Evolutionary conservation across 306 rosid species (phyloP).

Genomic region (Phaseolus lunatus): DNA sequence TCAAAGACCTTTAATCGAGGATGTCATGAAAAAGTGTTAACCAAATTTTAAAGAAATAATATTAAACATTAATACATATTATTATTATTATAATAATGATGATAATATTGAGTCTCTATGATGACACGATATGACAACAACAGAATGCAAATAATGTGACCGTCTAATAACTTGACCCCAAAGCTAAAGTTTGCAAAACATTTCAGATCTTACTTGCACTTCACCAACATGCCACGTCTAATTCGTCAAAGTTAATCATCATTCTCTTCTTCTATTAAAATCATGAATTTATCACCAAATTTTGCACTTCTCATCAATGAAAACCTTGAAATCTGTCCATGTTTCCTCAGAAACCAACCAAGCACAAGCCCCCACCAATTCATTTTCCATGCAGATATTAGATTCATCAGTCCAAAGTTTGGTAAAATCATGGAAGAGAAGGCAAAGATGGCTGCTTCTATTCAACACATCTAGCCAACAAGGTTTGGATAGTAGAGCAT

Average conservation of each 20-base stretch:
- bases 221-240: conserved; percentile 41
- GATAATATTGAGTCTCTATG: neutral
- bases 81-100: no score
- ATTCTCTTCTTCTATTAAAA: neutral
- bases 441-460: conserved; percentile 56
- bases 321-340: conserved; percentile 38
- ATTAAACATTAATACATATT: no score
- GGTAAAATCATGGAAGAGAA: conserved; percentile 59
- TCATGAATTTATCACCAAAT: conserved; percentile 23
- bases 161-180: conserved; percentile 57
- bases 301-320: conserved; percentile 47
- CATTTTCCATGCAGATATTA: conserved; percentile 48
- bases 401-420: conserved; percentile 56
- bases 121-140: conserved; percentile 30
- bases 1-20: neutral
- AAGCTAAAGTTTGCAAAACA: conserved; percentile 59
- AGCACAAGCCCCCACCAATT: conserved; percentile 38
- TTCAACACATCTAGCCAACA: conserved; percentile 29
- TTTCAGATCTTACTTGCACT: conserved; percentile 56
- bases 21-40: neutral
- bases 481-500: conserved; percentile 42
- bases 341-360: conserved; percentile 46
- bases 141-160: conserved; percentile 22
- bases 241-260: conserved; percentile 25
- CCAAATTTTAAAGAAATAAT: no score